Conservation (phyloP, 2,329 filamentous ascomycete species). For the Arthrobotrys pseudoclavata region DNA sequence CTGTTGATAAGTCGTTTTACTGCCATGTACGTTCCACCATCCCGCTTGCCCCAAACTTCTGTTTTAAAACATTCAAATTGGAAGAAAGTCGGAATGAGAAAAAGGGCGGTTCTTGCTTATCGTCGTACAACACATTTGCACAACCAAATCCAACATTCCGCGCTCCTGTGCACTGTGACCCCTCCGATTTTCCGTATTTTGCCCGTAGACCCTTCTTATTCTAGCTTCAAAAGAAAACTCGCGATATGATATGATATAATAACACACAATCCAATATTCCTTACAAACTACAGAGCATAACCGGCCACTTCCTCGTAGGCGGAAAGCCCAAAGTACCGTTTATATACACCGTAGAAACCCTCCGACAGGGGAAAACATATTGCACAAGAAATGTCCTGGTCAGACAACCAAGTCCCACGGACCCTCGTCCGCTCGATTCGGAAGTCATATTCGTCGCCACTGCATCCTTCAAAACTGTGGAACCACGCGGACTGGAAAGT, state of each 20-base stretch:
- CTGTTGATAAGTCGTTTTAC: constrained; percentile 65
- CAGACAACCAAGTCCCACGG: constrained; percentile 67
- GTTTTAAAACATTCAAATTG: constrained; percentile 3
- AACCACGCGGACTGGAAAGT: constrained; percentile 48
- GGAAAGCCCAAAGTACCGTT: constrained; percentile 71
- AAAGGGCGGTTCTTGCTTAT: constrained; percentile 8
- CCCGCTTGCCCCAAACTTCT: not conserved
- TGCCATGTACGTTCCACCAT: constrained; percentile 66
- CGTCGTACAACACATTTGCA: constrained; percentile 45
- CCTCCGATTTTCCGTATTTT: not conserved
- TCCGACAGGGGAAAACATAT: constrained; percentile 70
- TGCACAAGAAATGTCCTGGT: constrained; percentile 70
- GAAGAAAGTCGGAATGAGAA: not conserved
- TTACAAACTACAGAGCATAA: constrained; percentile 64
- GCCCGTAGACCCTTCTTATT: not conserved
- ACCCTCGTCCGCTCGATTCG: constrained; percentile 49
- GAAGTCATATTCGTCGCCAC: constrained; percentile 50
- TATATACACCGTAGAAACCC: constrained; percentile 69
- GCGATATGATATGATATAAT: constrained; percentile 6
- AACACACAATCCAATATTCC: not conserved
- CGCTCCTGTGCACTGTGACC: constrained; percentile 17
- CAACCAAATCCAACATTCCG: constrained; percentile 67
- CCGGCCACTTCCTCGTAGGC: constrained; percentile 71
- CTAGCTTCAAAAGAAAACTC: not conserved
- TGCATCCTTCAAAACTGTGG: constrained; percentile 56